These are phyloP conservation scores for Trichophyton simii DNA, from an alignment of 2,329 filamentous ascomycete genomes.

Conservation along the genomic window DNA sequence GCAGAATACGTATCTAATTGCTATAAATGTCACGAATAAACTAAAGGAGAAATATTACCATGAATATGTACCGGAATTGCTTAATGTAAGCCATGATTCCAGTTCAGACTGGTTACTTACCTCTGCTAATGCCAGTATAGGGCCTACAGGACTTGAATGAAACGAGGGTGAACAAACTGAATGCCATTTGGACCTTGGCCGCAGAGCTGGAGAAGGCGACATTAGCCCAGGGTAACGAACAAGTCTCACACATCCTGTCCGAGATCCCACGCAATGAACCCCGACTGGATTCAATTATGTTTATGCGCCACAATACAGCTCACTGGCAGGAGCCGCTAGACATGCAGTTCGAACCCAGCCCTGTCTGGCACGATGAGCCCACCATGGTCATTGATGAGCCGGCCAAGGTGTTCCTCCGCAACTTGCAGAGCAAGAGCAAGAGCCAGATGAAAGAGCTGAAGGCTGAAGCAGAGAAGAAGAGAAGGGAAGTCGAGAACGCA, in stretches of 20 bases:
- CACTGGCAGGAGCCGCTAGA: slow-evolving; percentile 73
- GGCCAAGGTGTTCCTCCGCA: slow-evolving; percentile 81
- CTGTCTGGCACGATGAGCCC: slow-evolving; percentile 92
- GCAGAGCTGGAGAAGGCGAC: slow-evolving; percentile 69
- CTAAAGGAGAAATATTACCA: slow-evolving; percentile 96
- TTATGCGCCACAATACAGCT: slow-evolving; percentile 78
- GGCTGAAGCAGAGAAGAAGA: slow-evolving; percentile 73
- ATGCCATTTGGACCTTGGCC: slow-evolving; percentile 72
- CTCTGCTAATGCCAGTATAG: slow-evolving; percentile 17
- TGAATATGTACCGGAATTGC: slow-evolving; percentile 84
- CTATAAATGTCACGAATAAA: slow-evolving; percentile 93
- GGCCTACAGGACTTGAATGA: slow-evolving; percentile 84
- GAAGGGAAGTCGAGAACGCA: slow-evolving; percentile 67
- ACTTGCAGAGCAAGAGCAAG: slow-evolving; percentile 85
- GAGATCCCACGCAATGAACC: slow-evolving; percentile 85
- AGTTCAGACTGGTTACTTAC: background rate
- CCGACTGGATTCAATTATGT: slow-evolving; percentile 92
- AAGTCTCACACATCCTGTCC: slow-evolving; percentile 58
- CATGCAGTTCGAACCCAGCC: slow-evolving; percentile 82
- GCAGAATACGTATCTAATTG: slow-evolving; percentile 85
- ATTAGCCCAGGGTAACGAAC: slow-evolving; percentile 57
- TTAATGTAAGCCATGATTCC: slow-evolving; percentile 53
- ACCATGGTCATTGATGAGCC: slow-evolving; percentile 73
- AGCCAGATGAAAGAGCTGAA: slow-evolving; percentile 65
- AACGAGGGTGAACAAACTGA: slow-evolving; percentile 71